These are phyloP conservation scores for Entomortierella lignicola DNA, from an alignment of 192 early-diverging fungal genomes.

Conservation along the genomic window DNA sequence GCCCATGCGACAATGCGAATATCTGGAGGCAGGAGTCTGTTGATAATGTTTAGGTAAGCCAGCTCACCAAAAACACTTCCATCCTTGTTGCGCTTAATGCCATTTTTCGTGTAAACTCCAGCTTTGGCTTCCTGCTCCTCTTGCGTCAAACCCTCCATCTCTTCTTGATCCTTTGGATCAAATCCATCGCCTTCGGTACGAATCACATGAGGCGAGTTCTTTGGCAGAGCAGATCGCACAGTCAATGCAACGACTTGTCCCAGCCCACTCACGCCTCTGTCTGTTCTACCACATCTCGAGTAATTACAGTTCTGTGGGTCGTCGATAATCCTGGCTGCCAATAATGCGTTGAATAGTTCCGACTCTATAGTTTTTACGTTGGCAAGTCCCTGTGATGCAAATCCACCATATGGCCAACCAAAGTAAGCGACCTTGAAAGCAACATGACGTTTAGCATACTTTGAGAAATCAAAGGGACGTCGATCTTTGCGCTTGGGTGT, in stretches of 20 bases:
- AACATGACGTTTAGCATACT: conserved; percentile 80
- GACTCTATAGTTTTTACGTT: conserved; percentile 83
- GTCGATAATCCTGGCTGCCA: conserved; percentile 80
- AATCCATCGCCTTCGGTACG: conserved; percentile 42
- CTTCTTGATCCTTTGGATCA: conserved; percentile 13
- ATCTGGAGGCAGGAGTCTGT: conserved; percentile 85
- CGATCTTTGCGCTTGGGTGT: conserved; percentile 37
- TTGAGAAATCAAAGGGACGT: conserved; percentile 80
- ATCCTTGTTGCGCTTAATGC: conserved; percentile 45
- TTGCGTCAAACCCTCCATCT: conserved; percentile 10
- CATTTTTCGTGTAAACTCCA: conserved; percentile 37
- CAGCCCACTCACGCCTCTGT: conserved; percentile 91
- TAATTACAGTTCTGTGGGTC: conserved; percentile 76
- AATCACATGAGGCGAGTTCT: conserved; percentile 56
- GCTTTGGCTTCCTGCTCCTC: conserved; percentile 31
- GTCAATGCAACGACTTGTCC: conserved; percentile 90
- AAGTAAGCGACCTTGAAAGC: conserved; percentile 93
- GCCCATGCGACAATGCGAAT: conserved; percentile 95
- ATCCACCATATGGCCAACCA: conserved; percentile 90
- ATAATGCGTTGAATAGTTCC: conserved; percentile 85
- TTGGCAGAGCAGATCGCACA: conserved; percentile 73
- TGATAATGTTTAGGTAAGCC: conserved; percentile 85
- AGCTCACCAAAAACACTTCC: conserved; percentile 68
- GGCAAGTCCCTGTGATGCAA: conserved; percentile 77
- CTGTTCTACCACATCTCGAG: conserved; percentile 86